phyloP scores from a whole-genome alignment of 2,329 filamentous ascomycete genomes.

The Colletotrichum higginsianum region DNA sequence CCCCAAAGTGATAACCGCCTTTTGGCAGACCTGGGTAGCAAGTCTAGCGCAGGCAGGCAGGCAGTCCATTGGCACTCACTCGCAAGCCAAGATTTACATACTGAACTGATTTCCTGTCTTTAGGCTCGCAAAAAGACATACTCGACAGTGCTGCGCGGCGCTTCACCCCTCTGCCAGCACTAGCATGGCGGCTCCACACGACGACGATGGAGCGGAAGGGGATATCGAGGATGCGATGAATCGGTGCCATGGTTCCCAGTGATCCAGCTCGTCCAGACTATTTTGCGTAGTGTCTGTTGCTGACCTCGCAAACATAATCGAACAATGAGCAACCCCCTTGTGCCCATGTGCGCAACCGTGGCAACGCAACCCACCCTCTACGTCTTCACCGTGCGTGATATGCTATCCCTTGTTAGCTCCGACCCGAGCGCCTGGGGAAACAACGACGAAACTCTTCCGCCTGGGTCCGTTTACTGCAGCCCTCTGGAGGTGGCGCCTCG shows the following conservation, averaged over 20 bases:
- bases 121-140: background rate
- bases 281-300: background rate
- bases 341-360: background rate
- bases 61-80: background rate
- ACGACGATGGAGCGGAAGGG: background rate
- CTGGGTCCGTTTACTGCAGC: slow-evolving; percentile 21
- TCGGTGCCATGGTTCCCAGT: background rate
- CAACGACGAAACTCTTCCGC: slow-evolving; percentile 26
- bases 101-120: background rate
- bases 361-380: no score
- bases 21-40: slow-evolving; percentile 18
- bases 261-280: background rate
- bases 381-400: slow-evolving; percentile 8
- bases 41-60: background rate
- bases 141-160: background rate
- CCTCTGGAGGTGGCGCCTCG: slow-evolving; percentile 24
- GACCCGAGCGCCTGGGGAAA: slow-evolving; percentile 36
- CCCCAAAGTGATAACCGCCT: slow-evolving; percentile 23
- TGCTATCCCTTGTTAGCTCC: slow-evolving; percentile 10
- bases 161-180: background rate
- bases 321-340: no score
- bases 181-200: background rate
- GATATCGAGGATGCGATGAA: slow-evolving; percentile 3
- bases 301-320: background rate
- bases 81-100: background rate